Conservation (phyloP, 805 yeast species). For the Metschnikowia orientalis region DNA sequence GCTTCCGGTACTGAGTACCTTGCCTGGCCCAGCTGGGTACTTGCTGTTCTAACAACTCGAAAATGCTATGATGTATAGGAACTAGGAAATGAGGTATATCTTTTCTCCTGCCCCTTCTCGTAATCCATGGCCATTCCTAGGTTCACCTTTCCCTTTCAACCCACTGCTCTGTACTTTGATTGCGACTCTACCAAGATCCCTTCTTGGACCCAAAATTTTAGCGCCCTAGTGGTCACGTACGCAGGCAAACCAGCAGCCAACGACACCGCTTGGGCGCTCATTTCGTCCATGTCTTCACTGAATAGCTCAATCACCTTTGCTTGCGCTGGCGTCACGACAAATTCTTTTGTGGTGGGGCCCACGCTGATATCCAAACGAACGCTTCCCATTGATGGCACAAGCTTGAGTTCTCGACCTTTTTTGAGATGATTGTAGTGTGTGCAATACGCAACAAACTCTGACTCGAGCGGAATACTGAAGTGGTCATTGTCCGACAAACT, state of each 20-base stretch:
- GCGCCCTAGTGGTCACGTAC: slow-evolving; percentile 22
- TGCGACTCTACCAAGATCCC: slow-evolving; percentile 39
- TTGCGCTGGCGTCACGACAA: slow-evolving; percentile 62
- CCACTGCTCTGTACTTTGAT: slow-evolving; percentile 2
- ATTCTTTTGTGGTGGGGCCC: slow-evolving; percentile 17
- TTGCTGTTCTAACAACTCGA: too few relatives aligned
- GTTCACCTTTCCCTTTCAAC: too few relatives aligned
- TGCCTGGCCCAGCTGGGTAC: too few relatives aligned
- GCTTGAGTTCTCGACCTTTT: slow-evolving; percentile 53
- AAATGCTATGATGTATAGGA: too few relatives aligned
- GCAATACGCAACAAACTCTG: slow-evolving; percentile 42
- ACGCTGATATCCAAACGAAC: slow-evolving; percentile 55
- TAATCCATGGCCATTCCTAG: too few relatives aligned
- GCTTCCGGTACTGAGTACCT: too few relatives aligned
- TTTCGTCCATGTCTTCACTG: slow-evolving; percentile 27
- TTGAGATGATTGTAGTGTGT: slow-evolving; percentile 41
- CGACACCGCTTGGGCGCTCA: slow-evolving; percentile 23
- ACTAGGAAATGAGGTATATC: too few relatives aligned
- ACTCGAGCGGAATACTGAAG: slow-evolving; percentile 51
- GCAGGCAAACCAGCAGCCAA: slow-evolving; percentile 21
- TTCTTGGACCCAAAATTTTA: slow-evolving; percentile 61
- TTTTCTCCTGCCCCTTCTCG: too few relatives aligned
- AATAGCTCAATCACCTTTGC: slow-evolving; percentile 61
- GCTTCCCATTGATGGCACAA: slow-evolving; percentile 56
- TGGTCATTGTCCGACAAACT: slow-evolving; percentile 25